Percentiles rank a stretch among this genome's conserved stretches.
Evolutionary conservation across 805 yeast genomes (phyloP).

Genomic region (Candida wancherniae): DNA sequence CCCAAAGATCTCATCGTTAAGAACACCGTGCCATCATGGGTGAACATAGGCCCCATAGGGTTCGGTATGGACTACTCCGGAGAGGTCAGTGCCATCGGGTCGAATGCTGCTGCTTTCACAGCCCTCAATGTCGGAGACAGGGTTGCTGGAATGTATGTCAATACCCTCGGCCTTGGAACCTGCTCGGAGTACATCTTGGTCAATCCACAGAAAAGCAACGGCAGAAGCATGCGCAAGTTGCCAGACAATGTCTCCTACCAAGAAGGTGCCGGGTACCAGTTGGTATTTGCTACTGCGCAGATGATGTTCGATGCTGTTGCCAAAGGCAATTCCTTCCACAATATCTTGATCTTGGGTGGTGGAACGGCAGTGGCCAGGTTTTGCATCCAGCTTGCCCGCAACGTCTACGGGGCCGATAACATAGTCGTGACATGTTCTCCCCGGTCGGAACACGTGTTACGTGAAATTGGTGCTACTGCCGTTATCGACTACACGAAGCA

Average conservation of each 20-base stretch:
- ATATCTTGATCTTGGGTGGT: constrained; percentile 66
- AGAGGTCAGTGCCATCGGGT: constrained; percentile 26
- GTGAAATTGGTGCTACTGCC: constrained; percentile 53
- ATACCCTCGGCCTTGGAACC: constrained; percentile 31
- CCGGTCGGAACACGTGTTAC: constrained; percentile 40
- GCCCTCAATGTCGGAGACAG: constrained; percentile 25
- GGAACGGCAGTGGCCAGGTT: constrained; percentile 64
- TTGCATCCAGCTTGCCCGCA: constrained; percentile 53
- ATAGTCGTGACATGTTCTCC: constrained; percentile 57
- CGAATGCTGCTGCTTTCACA: constrained; percentile 15
- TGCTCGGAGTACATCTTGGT: constrained; percentile 42
- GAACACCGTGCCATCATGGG: constrained; percentile 8
- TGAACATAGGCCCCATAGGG: constrained; percentile 16
- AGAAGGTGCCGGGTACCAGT: constrained; percentile 64
- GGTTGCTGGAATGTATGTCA: constrained; percentile 22
- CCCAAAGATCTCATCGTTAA: constrained; percentile 27
- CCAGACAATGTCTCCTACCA: constrained; percentile 39
- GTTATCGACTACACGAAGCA: constrained; percentile 53
- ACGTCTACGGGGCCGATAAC: constrained; percentile 35
- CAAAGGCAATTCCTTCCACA: constrained; percentile 39
- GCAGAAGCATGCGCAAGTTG: constrained; percentile 42
- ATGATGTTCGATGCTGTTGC: constrained; percentile 26
- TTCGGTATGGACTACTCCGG: constrained; percentile 32
- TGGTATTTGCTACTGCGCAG: constrained; percentile 62
- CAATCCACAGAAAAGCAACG: constrained; percentile 24